These are phyloP conservation scores for Eimeria tenella DNA, from an alignment of 169 alveolate genomes.

Conservation along the genomic window DNA sequence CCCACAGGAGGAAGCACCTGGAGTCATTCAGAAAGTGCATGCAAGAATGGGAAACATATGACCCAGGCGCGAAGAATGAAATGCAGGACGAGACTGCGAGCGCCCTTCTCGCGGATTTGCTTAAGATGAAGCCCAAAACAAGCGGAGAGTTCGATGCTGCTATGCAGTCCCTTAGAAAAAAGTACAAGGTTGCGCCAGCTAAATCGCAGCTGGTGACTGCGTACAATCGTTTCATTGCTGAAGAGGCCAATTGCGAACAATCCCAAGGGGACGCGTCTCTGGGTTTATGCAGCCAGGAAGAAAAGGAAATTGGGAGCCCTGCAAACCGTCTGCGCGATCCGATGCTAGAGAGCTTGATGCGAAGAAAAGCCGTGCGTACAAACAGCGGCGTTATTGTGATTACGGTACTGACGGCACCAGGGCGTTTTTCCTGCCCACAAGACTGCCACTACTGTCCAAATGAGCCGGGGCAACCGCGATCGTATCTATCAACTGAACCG, in stretches of 20 bases:
- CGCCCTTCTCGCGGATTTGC: conserved; percentile 80
- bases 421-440: conserved; percentile 94
- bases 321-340: conserved; percentile 47
- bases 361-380: conserved; percentile 91
- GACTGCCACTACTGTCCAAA: conserved; percentile 96
- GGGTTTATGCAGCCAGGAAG: not conserved
- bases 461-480: conserved; percentile 97
- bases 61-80: conserved; percentile 75
- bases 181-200: conserved; percentile 80
- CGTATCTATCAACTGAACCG: conserved; percentile 97
- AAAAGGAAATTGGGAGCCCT: conserved; percentile 73
- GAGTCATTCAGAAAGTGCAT: conserved; percentile 82
- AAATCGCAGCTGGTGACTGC: conserved; percentile 84
- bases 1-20: conserved; percentile 84
- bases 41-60: conserved; percentile 85
- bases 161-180: conserved; percentile 78
- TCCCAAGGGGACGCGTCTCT: not conserved
- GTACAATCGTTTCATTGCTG: conserved; percentile 81
- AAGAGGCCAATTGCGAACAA: not conserved
- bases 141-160: conserved; percentile 79
- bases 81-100: conserved; percentile 68
- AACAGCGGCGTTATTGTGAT: conserved; percentile 95
- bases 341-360: conserved; percentile 85
- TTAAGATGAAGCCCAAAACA: conserved; percentile 76
- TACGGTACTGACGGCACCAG: conserved; percentile 96